Percentiles rank a stretch among this genome's conserved stretches.
These are phyloP conservation scores for Cladosporium sp. DNA, from an alignment of 2,329 filamentous ascomycete genomes.

Conservation along the genomic window DNA sequence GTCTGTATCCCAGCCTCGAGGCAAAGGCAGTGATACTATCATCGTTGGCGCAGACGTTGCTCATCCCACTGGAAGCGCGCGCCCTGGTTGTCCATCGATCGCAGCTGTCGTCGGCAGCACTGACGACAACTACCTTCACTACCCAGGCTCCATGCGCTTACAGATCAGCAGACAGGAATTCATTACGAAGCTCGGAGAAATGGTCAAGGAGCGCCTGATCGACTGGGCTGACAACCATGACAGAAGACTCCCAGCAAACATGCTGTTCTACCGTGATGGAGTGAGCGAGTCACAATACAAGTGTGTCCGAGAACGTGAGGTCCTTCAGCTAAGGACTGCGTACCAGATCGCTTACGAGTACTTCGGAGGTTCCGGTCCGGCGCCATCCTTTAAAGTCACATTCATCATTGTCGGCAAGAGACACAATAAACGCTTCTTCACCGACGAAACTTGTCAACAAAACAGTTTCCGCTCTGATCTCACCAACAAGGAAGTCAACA, in stretches of 20 bases:
- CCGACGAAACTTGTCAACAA: slow-evolving; percentile 11
- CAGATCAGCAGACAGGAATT: slow-evolving; percentile 33
- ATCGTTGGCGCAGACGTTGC: slow-evolving; percentile 47
- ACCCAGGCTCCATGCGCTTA: slow-evolving; percentile 39
- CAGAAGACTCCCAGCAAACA: slow-evolving; percentile 19
- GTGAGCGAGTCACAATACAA: slow-evolving; percentile 38
- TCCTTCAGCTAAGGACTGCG: slow-evolving; percentile 25
- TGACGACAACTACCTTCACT: slow-evolving; percentile 35
- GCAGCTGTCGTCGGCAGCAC: slow-evolving; percentile 44
- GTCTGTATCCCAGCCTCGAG: not conserved
- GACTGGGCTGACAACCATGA: slow-evolving; percentile 23
- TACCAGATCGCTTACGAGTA: slow-evolving; percentile 13
- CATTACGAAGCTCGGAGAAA: slow-evolving; percentile 31
- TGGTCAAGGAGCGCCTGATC: slow-evolving; percentile 33
- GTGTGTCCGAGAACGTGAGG: slow-evolving; percentile 31
- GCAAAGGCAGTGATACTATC: slow-evolving; percentile 25
- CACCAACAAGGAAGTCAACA: accelerated
- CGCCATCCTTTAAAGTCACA: slow-evolving; percentile 24
- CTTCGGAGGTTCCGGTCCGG: not conserved
- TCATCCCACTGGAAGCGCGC: slow-evolving; percentile 36
- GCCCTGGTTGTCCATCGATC: slow-evolving; percentile 42
- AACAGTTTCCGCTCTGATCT: not conserved
- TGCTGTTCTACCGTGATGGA: slow-evolving; percentile 41
- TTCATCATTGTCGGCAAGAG: slow-evolving; percentile 42
- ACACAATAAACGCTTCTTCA: slow-evolving; percentile 45